phyloP scores from a whole-genome alignment of 2,329 filamentous ascomycete species.

The Neofusicoccum laricinum region DNA sequence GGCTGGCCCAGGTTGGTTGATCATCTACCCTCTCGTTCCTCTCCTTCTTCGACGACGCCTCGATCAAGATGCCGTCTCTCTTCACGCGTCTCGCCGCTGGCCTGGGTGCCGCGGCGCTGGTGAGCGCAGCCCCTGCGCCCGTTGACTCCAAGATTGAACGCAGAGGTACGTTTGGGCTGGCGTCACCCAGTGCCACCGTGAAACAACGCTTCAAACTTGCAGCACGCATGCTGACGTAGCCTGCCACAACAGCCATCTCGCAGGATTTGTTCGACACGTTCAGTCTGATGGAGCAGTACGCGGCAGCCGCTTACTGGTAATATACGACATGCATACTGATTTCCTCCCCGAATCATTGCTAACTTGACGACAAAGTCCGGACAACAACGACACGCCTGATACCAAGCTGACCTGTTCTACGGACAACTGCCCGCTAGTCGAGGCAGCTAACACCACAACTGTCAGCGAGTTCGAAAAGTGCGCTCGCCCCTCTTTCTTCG shows the following conservation, averaged over 20 bases:
- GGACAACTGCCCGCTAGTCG: constrained; percentile 48
- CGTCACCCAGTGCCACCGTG: background rate
- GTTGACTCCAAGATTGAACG: background rate
- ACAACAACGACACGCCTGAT: constrained; percentile 46
- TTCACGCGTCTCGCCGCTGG: background rate
- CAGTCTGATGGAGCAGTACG: constrained; percentile 50
- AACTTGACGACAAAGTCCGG: constrained; percentile 19
- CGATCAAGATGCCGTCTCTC: background rate
- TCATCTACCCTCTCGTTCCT: background rate
- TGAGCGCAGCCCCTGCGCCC: background rate
- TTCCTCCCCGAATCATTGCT: background rate
- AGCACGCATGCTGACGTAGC: background rate
- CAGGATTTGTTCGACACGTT: constrained; percentile 41
- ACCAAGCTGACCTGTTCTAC: constrained; percentile 44
- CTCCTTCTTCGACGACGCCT: background rate
- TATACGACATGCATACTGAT: background rate
- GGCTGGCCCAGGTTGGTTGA: background rate
- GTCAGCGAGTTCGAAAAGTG: constrained; percentile 51
- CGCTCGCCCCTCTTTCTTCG: constrained; percentile 20
- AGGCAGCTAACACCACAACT: constrained; percentile 45
- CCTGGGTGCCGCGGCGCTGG: background rate
- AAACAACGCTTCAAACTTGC: background rate
- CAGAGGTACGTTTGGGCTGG: background rate
- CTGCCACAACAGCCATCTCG: constrained; percentile 34
- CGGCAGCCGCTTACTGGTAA: constrained; percentile 52